Percentiles rank a stretch among this genome's conserved stretches.
These are phyloP conservation scores for Salvia miltiorrhiza DNA, from an alignment of 257 asterid species.

Conservation along the genomic window DNA sequence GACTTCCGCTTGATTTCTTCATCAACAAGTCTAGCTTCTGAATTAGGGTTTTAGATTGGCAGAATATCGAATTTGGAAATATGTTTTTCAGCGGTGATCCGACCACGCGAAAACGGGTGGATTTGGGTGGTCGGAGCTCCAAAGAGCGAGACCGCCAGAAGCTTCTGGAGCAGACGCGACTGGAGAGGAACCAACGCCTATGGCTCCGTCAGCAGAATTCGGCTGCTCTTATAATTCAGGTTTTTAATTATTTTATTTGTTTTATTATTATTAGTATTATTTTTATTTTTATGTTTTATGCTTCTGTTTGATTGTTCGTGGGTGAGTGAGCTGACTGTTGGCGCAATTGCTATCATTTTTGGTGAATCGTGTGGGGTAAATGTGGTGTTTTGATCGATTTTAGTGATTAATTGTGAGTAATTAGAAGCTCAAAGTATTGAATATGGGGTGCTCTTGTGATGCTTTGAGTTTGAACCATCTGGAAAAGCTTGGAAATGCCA, in stretches of 20 bases:
- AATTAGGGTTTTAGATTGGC: constrained; percentile 28
- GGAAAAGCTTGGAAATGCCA: not conserved
- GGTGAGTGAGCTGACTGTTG: constrained; percentile 15
- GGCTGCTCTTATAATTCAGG: constrained; percentile 91
- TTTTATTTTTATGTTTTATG: not conserved
- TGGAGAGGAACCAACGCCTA: constrained; percentile 76
- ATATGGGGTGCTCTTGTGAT: not conserved
- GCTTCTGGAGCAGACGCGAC: constrained; percentile 83
- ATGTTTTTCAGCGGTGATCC: constrained; percentile 97
- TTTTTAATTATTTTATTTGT: not conserved
- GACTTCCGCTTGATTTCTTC: constrained; percentile 22
- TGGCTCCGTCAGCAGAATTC: constrained; percentile 73
- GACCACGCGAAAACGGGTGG: constrained; percentile 80
- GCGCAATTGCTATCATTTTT: not conserved
- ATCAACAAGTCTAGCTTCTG: constrained; percentile 3
- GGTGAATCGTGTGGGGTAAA: constrained; percentile 2
- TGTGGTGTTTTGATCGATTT: constrained; percentile 8
- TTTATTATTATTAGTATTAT: not conserved
- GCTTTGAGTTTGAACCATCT: not conserved
- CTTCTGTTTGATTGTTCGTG: not conserved
- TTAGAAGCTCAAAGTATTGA: not conserved
- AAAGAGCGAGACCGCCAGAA: constrained; percentile 91
- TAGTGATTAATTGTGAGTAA: not conserved
- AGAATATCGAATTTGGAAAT: not conserved
- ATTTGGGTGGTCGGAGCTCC: constrained; percentile 98